These are phyloP conservation scores for Cladorrhinum sp. DNA, from an alignment of 2,329 filamentous ascomycete genomes.

Conservation along the genomic window DNA sequence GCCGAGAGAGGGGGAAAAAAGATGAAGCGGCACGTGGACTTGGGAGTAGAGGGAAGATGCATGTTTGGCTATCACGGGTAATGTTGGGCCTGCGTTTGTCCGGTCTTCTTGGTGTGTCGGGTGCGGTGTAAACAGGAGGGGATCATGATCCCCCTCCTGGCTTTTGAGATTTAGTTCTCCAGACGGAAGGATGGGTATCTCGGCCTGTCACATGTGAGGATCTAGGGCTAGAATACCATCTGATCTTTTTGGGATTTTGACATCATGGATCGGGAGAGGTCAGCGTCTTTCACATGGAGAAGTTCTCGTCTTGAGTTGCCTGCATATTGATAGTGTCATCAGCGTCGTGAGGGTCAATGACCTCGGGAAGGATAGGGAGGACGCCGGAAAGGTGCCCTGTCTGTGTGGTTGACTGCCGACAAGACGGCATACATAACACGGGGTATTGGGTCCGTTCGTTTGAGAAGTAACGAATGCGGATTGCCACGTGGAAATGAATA, in stretches of 20 bases:
- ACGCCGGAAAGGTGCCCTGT: neutral
- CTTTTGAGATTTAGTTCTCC: neutral
- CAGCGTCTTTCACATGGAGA: neutral
- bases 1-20: neutral
- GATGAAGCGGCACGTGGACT: neutral
- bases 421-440: neutral
- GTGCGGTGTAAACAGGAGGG: no score
- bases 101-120: neutral
- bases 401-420: neutral
- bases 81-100: neutral
- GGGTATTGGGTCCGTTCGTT: neutral
- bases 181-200: neutral
- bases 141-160: no score
- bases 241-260: no score
- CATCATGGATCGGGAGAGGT: neutral
- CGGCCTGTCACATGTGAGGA: no score
- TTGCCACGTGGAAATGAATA: neutral
- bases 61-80: neutral
- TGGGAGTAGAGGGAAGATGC: neutral
- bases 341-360: neutral
- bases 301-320: neutral
- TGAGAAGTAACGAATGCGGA: neutral
- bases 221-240: no score
- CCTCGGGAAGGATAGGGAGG: neutral
- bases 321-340: neutral